Evolutionary conservation across 768 basidiomycete species (phyloP), one percentile per base, ranked within the genome.

Genomic region (Suillus subaureus): DNA sequence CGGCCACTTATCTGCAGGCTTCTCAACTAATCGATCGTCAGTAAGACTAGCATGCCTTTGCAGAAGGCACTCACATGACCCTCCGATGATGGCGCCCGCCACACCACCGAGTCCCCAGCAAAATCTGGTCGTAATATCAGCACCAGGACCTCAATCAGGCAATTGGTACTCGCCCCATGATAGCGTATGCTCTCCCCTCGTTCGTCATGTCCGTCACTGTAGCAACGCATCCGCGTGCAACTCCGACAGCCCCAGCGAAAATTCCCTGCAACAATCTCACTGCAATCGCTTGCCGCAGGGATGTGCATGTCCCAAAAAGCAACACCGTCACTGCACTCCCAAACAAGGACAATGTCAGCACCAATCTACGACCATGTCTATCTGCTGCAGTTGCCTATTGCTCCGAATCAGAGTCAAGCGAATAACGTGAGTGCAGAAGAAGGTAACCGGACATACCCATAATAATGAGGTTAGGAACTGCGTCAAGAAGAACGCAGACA

Each of bases 31-130:
- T 67, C 68, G 42, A 40, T 62, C 61, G 13, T 72, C n/a, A 73
- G 65, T 70, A 15, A 68, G 47, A 60, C 26, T 28, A 42, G 6
- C 31, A 42, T 42, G 18, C 40, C 40, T 9, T 28, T 31, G 18
- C 11, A 11, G 35, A 23, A 54, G 37, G 9, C 26, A 82, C 92
- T 76, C 69, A 94, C 93, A 89, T 70, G 88, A 80, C 70, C 93
- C 93, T 67, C 93, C 95, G 37, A 96, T 84, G 61, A 96, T 90
- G 55, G 92, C 91, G 52, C 94, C 94, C 55, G 89, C 86, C 15
- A 96, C 93, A 85, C 96, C 97, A 67, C 97, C 97, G 69, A 99
- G 86, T 66, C 96, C 96, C 97, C 97, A 97, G 70, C 90, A 93
- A 76, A 97, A 97, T 13, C 92, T 94, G 64, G 37, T 3, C 64